A percentile compares a stretch with the other conserved stretches of the same genome.
These are phyloP conservation scores for Scolecobasidium constrictum DNA, from an alignment of 2,329 filamentous ascomycete species.

Conservation along the genomic window DNA sequence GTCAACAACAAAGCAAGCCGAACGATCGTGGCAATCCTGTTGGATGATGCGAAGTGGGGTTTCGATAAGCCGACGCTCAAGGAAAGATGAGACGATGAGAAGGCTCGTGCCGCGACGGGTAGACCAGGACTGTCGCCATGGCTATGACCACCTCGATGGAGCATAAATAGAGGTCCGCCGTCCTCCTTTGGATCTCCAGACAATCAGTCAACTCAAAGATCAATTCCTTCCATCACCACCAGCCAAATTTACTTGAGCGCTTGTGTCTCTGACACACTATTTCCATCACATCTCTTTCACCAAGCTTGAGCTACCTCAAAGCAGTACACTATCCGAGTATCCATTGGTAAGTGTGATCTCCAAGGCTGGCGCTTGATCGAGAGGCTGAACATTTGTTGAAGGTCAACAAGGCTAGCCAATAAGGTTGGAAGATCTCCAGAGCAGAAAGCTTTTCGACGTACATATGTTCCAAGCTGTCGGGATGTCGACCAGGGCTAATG, in stretches of 20 bases:
- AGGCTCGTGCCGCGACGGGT: slow-evolving; percentile 15
- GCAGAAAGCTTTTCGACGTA: slow-evolving; percentile 18
- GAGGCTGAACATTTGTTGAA: slow-evolving; percentile 10
- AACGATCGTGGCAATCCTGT: slow-evolving; percentile 33
- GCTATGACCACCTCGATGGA: slow-evolving; percentile 17
- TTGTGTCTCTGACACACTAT: slow-evolving; percentile 1
- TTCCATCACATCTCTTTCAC: slow-evolving; percentile 5
- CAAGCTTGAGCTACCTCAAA: no score
- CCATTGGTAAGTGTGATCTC: slow-evolving; percentile 8
- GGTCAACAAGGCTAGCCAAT: slow-evolving; percentile 6
- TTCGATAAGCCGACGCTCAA: slow-evolving; percentile 26
- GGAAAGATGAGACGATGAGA: slow-evolving; percentile 23
- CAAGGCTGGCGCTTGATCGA: slow-evolving; percentile 1
- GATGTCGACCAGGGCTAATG: slow-evolving; percentile 16
- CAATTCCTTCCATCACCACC: slow-evolving; percentile 5
- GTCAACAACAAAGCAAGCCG: slow-evolving; percentile 29
- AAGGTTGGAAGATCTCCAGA: slow-evolving; percentile 7
- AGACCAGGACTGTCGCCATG: slow-evolving; percentile 16
- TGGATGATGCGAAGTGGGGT: slow-evolving; percentile 30
- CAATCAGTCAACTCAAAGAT: slow-evolving; percentile 5
- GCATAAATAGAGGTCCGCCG: slow-evolving; percentile 29
- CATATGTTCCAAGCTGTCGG: slow-evolving; percentile 11
- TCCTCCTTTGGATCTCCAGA: slow-evolving; percentile 11
- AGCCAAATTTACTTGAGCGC: slow-evolving; percentile 2
- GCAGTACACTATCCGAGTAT: no score